Evolutionary conservation across 345 rosid species (phyloP).

Genomic region (Garcia nutans): DNA sequence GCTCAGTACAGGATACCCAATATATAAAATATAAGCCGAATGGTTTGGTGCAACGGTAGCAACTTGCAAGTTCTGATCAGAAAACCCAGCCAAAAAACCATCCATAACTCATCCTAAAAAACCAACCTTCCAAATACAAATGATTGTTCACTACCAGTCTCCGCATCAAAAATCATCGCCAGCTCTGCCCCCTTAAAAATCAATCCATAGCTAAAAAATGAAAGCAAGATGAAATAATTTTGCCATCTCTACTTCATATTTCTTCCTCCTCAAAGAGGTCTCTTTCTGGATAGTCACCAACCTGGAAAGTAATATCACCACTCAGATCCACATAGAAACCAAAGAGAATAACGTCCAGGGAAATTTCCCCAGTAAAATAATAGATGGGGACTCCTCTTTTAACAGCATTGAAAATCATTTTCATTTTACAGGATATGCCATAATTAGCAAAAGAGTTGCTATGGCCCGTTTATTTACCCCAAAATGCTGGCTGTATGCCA

Average conservation of each 20-base stretch:
- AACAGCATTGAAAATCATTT: not conserved
- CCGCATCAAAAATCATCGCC: no score
- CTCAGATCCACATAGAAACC: constrained; percentile 2
- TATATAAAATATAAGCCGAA: no score
- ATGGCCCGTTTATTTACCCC: no score
- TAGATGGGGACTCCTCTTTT: not conserved
- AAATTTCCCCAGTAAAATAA: not conserved
- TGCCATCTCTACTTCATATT: constrained; percentile 33
- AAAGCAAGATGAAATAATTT: not conserved
- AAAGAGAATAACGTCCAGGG: not conserved
- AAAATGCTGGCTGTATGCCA: not conserved
- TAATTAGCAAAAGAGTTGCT: not conserved
- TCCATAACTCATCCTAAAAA: no score
- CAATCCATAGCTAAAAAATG: not conserved
- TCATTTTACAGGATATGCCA: not conserved
- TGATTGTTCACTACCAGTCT: no score
- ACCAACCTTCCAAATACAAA: no score
- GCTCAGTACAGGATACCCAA: no score
- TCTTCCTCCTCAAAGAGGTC: constrained; percentile 84
- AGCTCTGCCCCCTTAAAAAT: no score
- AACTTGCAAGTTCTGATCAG: no score
- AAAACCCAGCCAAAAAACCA: no score
- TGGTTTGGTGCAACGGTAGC: no score
- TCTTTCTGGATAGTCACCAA: constrained; percentile 86
- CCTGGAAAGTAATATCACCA: constrained; percentile 40